These are phyloP conservation scores for Ramularia endophylla DNA, from an alignment of 2,329 filamentous ascomycete genomes.

Conservation along the genomic window DNA sequence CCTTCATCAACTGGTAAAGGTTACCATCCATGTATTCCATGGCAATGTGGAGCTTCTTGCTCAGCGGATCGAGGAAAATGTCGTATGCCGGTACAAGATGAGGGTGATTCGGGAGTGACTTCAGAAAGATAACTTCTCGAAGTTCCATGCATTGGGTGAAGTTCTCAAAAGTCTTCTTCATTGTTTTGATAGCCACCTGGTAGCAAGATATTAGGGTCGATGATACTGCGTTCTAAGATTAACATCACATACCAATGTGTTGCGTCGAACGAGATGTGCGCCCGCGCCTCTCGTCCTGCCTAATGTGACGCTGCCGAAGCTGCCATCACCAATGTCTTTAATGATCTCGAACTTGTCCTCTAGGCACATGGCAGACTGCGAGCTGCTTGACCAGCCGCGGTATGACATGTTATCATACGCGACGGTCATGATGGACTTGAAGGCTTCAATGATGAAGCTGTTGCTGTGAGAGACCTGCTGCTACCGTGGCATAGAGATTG, in stretches of 20 bases:
- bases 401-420: slow-evolving; percentile 63
- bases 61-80: slow-evolving; percentile 95
- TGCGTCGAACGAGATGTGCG: slow-evolving; percentile 78
- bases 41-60: slow-evolving; percentile 91
- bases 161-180: slow-evolving; percentile 99
- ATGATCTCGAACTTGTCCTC: slow-evolving; percentile 95
- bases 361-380: slow-evolving; percentile 52
- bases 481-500: slow-evolving; percentile 25
- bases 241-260: slow-evolving; percentile 70
- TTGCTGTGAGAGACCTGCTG: slow-evolving; percentile 6
- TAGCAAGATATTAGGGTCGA: not conserved
- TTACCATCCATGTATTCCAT: slow-evolving; percentile 99
- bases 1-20: slow-evolving; percentile 98
- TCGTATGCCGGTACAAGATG: slow-evolving; percentile 97
- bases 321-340: slow-evolving; percentile 98
- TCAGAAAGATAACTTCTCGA: slow-evolving; percentile 92
- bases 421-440: slow-evolving; percentile 61
- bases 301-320: slow-evolving; percentile 92
- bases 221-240: not conserved
- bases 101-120: slow-evolving; percentile 77
- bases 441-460: slow-evolving; percentile 19
- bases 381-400: slow-evolving; percentile 52
- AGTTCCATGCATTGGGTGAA: slow-evolving; percentile 86
- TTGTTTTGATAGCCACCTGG: slow-evolving; percentile 97
- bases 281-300: slow-evolving; percentile 88